Evolutionary conservation across 768 basidiomycete genomes (phyloP).

Genomic region (Cantharellus anzutake): DNA sequence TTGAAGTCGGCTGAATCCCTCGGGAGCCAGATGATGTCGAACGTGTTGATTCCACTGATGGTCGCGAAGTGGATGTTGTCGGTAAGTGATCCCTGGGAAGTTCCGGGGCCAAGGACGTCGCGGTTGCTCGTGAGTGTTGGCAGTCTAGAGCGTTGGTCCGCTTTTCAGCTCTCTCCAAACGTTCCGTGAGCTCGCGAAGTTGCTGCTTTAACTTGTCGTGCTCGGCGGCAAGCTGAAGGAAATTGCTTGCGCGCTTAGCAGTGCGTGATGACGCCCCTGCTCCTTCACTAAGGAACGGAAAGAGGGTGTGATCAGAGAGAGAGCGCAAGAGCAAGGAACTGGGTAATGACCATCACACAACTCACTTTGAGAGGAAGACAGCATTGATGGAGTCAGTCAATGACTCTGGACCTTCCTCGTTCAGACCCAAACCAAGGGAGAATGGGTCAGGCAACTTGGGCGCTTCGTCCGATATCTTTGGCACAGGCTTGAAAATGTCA

Average conservation of each 20-base stretch:
- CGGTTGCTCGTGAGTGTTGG: not conserved
- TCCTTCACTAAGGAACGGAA: not conserved
- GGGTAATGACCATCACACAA: not conserved
- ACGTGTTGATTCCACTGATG: too few relatives aligned
- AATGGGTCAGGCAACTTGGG: not conserved
- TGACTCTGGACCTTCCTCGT: not conserved
- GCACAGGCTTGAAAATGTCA: not conserved
- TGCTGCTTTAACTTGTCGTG: not conserved
- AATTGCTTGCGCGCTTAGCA: not conserved
- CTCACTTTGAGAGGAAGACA: not conserved
- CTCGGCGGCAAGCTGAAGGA: not conserved
- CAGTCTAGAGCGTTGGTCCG: not conserved
- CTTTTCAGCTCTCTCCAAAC: not conserved
- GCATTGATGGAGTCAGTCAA: not conserved
- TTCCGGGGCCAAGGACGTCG: too few relatives aligned
- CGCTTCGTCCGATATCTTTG: not conserved
- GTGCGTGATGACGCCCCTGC: not conserved
- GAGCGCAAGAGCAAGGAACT: not conserved
- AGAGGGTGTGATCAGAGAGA: not conserved
- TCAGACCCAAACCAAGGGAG: not conserved
- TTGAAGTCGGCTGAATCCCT: too few relatives aligned
- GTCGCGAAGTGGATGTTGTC: too few relatives aligned
- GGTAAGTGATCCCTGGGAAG: too few relatives aligned
- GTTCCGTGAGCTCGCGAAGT: not conserved
- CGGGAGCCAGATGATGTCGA: too few relatives aligned